Conservation (phyloP, 2,329 filamentous ascomycete species). For the Penicillium occitanis region DNA sequence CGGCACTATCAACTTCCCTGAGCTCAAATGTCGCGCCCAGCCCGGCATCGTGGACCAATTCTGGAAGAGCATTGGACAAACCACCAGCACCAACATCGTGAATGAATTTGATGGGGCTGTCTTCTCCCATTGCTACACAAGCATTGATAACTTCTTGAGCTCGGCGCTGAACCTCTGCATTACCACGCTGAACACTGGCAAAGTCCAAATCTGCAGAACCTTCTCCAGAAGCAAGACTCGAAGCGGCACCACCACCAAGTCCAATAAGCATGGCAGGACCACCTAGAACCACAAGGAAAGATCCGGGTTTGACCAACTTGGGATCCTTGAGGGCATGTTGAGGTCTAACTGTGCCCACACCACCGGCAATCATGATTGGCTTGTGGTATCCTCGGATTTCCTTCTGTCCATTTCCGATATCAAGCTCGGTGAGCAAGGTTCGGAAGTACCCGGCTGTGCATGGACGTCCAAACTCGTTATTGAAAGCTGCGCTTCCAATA, state of each 20-base stretch:
- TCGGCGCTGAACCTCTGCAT: constrained; percentile 91
- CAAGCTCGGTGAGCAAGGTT: constrained; percentile 73
- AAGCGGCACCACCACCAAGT: constrained; percentile 90
- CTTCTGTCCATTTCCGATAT: constrained; percentile 58
- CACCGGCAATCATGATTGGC: constrained; percentile 97
- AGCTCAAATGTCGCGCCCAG: constrained; percentile 90
- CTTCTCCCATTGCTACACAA: constrained; percentile 76
- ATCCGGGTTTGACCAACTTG: constrained; percentile 76
- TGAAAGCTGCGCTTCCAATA: constrained; percentile 91
- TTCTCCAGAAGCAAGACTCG: constrained; percentile 83
- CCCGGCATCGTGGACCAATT: constrained; percentile 87
- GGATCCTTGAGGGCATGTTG: constrained; percentile 86
- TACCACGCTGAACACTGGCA: constrained; percentile 93
- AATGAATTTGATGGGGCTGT: constrained; percentile 93
- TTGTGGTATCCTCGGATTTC: constrained; percentile 94
- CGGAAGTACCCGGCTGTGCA: constrained; percentile 88
- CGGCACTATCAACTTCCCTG: constrained; percentile 87
- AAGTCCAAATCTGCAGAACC: constrained; percentile 92
- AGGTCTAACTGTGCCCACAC: constrained; percentile 86
- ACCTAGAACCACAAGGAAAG: constrained; percentile 87
- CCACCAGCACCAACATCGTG: constrained; percentile 97
- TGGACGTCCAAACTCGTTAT: constrained; percentile 95
- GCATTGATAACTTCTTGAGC: constrained; percentile 98
- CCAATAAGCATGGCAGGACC: constrained; percentile 98
- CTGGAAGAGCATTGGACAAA: constrained; percentile 77